These are phyloP conservation scores for Dipodascus albidus DNA, from an alignment of 805 yeast species.

Conservation along the genomic window DNA sequence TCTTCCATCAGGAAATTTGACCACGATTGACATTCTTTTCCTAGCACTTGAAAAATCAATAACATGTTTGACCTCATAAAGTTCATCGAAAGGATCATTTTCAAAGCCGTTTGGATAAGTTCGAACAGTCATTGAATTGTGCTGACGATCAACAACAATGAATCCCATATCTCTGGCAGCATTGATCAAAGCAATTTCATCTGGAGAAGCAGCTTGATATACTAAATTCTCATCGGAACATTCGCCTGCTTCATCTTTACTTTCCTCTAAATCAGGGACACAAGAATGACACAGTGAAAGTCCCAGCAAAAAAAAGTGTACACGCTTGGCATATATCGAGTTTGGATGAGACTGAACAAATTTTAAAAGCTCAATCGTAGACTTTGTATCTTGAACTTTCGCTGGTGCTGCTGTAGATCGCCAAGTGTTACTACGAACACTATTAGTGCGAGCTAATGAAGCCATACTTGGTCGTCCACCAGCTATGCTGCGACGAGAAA, in stretches of 20 bases:
- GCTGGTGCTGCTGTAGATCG: constrained; percentile 38
- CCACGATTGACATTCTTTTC: constrained; percentile 88
- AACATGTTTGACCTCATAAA: constrained; percentile 63
- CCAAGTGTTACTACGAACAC: constrained; percentile 26
- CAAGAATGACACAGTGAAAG: constrained; percentile 87
- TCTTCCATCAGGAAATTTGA: constrained; percentile 63
- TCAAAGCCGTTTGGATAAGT: constrained; percentile 79
- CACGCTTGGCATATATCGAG: constrained; percentile 55
- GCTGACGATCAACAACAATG: constrained; percentile 62
- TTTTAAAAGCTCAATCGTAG: constrained; percentile 55
- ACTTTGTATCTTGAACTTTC: constrained; percentile 32
- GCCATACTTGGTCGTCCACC: constrained; percentile 52
- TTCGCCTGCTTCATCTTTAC: constrained; percentile 16
- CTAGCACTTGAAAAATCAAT: constrained; percentile 82
- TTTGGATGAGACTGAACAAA: constrained; percentile 66
- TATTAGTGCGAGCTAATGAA: constrained; percentile 23
- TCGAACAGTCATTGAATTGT: constrained; percentile 49
- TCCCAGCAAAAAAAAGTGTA: constrained; percentile 66
- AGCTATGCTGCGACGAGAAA: constrained; percentile 11
- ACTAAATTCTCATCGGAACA: constrained; percentile 41
- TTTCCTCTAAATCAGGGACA: constrained; percentile 39
- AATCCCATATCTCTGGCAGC: constrained; percentile 96
- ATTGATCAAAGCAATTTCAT: constrained; percentile 82
- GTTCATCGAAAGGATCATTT: constrained; percentile 47
- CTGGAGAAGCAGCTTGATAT: constrained; percentile 94